Evolutionary conservation across 495 filamentous ascomycete genomes (phyloP), one percentile per base, ranked within the genome.

Genomic region (Penicillium desertorum): DNA sequence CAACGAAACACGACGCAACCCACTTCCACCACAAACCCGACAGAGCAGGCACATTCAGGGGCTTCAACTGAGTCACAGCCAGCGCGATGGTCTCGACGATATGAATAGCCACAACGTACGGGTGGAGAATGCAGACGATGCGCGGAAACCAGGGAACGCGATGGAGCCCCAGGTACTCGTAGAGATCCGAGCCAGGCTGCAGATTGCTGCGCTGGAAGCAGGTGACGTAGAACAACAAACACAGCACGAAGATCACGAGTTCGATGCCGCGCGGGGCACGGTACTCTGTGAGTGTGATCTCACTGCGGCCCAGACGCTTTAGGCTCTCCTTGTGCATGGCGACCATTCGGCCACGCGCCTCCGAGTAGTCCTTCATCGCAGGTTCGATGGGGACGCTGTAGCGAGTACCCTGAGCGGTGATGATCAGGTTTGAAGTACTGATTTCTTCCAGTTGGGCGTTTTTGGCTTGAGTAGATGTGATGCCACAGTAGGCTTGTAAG

Each of bases 291-390:
- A 90, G 74, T 0, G 70, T 76, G 51, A 86, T 77, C 25, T 80
- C 76, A 54, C 79, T 84, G 44, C 81, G 71, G 10, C 79, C 77
- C 1, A 91, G 78, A 0, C 65, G 77, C 17, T 68, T 51, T 4
- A 83, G 69, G 16, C 83, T 80, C 4, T 83, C 80, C 44, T 79
- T 67, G 68, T 88, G 86, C 83, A 94, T 86, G 14, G 81, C 81
- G 57, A 91, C 82, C 29, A 90, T 70, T 36, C 86, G 81, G 42
- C 79, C 66, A 32, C 90, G 81, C 1, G 86, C 73, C 45, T 91
- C 88, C 20, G 72, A 70, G 71, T 81, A 78, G 25, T 75, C 74
- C 37, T 71, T 70, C 79, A 92, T 77, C 0, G 86, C 82, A 4
- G 88, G 88, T 10, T 78, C 67, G 54, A 92, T 69, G 10, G 85